Evolutionary conservation across 129 eudicot genomes (phyloP).

Genomic region (Mikania micrantha): DNA sequence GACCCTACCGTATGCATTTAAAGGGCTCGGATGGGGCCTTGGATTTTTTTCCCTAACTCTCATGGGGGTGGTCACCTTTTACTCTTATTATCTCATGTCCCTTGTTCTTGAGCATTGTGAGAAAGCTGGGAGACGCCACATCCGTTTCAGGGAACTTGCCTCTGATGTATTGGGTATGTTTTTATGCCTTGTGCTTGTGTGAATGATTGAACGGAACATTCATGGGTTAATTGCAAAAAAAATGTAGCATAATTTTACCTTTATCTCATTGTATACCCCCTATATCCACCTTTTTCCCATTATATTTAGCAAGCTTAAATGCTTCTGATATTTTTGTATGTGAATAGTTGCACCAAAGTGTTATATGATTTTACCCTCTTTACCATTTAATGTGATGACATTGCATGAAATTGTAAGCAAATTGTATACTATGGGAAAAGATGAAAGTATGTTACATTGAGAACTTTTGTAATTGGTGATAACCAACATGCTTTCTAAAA

Average conservation of each 20-base stretch:
- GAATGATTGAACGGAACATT: background rate
- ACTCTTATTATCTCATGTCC: conserved; percentile 84
- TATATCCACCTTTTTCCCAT: background rate
- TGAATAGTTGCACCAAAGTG: no score
- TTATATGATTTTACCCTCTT: background rate
- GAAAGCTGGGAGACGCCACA: conserved; percentile 79
- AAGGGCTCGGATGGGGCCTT: conserved; percentile 77
- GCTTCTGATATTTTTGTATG: no score
- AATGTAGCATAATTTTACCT: no score
- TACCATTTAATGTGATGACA: background rate
- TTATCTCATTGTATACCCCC: no score
- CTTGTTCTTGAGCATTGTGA: conserved; percentile 85
- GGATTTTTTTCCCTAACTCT: conserved; percentile 65
- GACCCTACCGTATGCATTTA: conserved; percentile 69
- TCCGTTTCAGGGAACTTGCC: conserved; percentile 89
- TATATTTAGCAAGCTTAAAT: no score
- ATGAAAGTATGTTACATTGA: background rate
- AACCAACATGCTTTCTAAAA: no score
- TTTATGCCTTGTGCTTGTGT: background rate
- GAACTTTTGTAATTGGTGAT: no score
- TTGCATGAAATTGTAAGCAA: background rate
- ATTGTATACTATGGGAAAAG: background rate
- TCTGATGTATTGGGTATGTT: conserved; percentile 69
- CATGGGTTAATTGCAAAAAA: background rate
- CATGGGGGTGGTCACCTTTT: conserved; percentile 82